Percentiles rank a stretch among this genome's conserved stretches.
Conservation (phyloP, 2,329 filamentous ascomycete species). For the Remersonia thermophila region DNA sequence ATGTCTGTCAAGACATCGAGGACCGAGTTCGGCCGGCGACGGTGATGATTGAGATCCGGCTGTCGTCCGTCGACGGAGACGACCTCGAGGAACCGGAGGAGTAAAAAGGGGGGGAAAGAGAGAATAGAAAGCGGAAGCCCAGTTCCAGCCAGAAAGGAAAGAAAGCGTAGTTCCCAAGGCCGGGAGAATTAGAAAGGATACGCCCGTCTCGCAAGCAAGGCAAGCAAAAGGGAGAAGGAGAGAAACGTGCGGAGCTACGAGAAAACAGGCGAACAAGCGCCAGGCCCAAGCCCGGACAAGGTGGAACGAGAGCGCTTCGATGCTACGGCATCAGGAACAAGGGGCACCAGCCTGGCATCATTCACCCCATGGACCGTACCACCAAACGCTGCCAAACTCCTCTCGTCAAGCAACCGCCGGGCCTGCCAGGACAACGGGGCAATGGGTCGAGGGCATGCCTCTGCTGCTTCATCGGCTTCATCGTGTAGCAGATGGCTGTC, state of each 20-base stretch:
- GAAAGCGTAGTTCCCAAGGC: neutral
- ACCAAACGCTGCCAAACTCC: no score
- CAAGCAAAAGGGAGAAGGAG: neutral
- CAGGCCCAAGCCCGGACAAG: neutral
- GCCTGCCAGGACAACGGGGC: no score
- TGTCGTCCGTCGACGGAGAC: neutral
- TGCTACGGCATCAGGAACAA: no score
- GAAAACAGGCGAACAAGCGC: neutral
- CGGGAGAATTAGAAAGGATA: conserved; percentile 1
- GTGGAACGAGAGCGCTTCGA: neutral
- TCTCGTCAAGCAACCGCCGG: neutral
- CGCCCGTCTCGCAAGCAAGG: neutral
- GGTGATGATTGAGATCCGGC: neutral
- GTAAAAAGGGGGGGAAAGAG: neutral
- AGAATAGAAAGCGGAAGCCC: neutral
- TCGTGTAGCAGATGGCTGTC: conserved; percentile 5
- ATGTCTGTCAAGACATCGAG: conserved; percentile 14
- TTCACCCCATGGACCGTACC: no score
- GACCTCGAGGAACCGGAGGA: neutral
- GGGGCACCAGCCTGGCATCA: no score
- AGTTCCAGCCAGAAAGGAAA: neutral
- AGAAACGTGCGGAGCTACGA: neutral
- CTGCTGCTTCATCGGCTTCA: conserved; percentile 12
- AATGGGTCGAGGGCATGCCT: conserved; percentile 6
- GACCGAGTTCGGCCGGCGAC: neutral